Percentiles rank a stretch among this genome's conserved stretches.
phyloP scores from a whole-genome alignment of 1,284 basidiomycete species.

The Cryptococcus maquisensis region DNA sequence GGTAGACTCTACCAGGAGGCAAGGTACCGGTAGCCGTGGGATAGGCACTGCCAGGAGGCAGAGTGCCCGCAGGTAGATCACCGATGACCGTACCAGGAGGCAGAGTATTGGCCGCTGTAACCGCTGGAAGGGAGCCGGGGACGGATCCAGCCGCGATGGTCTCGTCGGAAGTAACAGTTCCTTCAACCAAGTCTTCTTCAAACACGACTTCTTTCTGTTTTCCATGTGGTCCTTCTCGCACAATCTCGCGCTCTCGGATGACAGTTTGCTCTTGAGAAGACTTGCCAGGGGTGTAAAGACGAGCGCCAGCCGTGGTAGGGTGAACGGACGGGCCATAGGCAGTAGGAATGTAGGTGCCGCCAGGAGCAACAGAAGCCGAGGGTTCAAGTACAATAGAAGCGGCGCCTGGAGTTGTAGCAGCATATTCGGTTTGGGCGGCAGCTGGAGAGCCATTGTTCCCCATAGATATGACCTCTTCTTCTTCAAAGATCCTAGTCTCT shows the following conservation, averaged over 20 bases:
- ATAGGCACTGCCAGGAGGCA: too few relatives aligned
- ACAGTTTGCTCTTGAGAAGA: conserved; percentile 23
- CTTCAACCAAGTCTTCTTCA: conserved; percentile 18
- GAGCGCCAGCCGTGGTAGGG: conserved; percentile 5
- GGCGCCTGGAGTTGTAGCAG: conserved; percentile 2
- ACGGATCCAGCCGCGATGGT: background rate
- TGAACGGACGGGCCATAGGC: conserved; percentile 1
- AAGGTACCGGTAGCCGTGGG: too few relatives aligned
- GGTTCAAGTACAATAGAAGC: background rate
- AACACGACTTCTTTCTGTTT: conserved; percentile 23
- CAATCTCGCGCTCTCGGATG: conserved; percentile 32
- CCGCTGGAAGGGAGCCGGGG: background rate
- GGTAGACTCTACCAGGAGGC: too few relatives aligned
- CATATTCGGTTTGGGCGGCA: background rate
- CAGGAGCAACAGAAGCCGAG: background rate
- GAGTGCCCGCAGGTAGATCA: too few relatives aligned
- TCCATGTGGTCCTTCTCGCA: conserved; percentile 25
- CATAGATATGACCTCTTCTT: conserved; percentile 12
- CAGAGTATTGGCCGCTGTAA: background rate
- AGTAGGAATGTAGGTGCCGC: conserved; percentile 1
- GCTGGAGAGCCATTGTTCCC: conserved; percentile 7
- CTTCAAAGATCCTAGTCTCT: conserved; percentile 7
- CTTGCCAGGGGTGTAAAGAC: conserved; percentile 7
- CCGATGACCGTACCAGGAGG: background rate
- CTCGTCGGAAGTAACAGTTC: too few relatives aligned